Evolutionary conservation across 768 basidiomycete genomes (phyloP).

Genomic region (Lactarius indigo): DNA sequence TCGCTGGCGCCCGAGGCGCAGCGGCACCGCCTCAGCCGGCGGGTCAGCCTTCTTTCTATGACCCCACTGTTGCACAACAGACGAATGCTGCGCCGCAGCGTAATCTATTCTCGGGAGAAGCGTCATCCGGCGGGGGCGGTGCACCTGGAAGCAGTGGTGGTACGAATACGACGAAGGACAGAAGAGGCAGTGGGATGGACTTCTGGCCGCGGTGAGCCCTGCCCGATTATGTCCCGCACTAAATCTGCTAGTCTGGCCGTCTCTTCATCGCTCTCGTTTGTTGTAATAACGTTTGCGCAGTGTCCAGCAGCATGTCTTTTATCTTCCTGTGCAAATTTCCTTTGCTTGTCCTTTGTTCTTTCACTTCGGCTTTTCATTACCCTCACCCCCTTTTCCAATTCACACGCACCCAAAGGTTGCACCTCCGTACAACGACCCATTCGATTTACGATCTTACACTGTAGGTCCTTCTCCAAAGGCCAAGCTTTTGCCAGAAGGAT

Average conservation of each 20-base stretch:
- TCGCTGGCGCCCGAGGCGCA: slow-evolving; percentile 37
- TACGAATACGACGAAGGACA: slow-evolving; percentile 47
- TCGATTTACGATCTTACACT: slow-evolving; percentile 11
- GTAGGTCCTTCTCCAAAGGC: slow-evolving; percentile 6
- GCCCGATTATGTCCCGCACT: not conserved
- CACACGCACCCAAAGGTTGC: slow-evolving; percentile 13
- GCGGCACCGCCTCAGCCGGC: slow-evolving; percentile 50
- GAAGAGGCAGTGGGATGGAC: slow-evolving; percentile 66
- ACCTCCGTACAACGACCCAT: slow-evolving; percentile 17
- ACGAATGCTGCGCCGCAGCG: slow-evolving; percentile 31
- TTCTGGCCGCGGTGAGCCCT: slow-evolving; percentile 64
- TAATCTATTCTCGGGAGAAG: slow-evolving; percentile 33
- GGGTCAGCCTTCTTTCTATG: slow-evolving; percentile 67
- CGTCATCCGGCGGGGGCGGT: slow-evolving; percentile 20
- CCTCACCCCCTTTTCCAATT: not conserved
- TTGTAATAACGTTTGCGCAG: slow-evolving; percentile 4
- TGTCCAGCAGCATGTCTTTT: slow-evolving; percentile 15
- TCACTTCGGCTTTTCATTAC: not conserved
- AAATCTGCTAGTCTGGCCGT: not conserved
- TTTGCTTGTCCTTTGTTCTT: slow-evolving; percentile 6
- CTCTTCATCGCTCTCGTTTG: slow-evolving; percentile 2
- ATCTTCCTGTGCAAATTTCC: slow-evolving; percentile 21
- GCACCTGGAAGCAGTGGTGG: slow-evolving; percentile 35
- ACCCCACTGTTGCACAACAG: slow-evolving; percentile 49
- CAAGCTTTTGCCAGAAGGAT: slow-evolving; percentile 12